Evolutionary conservation across 495 filamentous ascomycete species (phyloP).

Genomic region (Penicillium coprophilum): DNA sequence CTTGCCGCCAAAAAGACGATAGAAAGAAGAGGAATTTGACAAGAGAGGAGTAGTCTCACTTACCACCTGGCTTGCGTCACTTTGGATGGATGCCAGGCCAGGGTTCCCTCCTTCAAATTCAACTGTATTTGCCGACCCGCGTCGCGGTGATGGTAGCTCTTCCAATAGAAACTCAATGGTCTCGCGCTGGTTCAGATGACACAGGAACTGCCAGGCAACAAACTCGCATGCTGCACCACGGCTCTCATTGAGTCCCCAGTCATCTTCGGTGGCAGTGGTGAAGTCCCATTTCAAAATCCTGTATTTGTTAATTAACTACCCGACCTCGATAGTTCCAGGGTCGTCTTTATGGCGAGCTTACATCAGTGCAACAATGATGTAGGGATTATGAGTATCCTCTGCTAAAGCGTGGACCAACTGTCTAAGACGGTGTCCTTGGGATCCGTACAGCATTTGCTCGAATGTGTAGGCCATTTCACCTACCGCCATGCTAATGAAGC

Average conservation of each 20-base stretch:
- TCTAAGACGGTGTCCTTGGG: conserved; percentile 62
- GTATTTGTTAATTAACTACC: not conserved
- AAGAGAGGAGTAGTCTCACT: conserved; percentile 37
- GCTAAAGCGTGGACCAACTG: conserved; percentile 65
- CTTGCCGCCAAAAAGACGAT: conserved; percentile 22
- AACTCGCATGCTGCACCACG: conserved; percentile 86
- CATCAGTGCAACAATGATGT: conserved; percentile 77
- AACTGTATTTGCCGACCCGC: conserved; percentile 17
- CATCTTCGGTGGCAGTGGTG: conserved; percentile 56
- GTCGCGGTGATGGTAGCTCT: conserved; percentile 57
- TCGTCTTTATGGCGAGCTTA: conserved; percentile 37
- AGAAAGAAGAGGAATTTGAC: conserved; percentile 24
- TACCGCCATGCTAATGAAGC: conserved; percentile 57
- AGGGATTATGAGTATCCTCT: conserved; percentile 65
- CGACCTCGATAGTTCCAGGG: not conserved
- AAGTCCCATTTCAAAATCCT: conserved; percentile 85
- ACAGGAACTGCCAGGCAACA: conserved; percentile 86
- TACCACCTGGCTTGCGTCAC: conserved; percentile 6
- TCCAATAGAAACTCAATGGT: conserved; percentile 81
- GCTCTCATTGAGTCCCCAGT: conserved; percentile 70
- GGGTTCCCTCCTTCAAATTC: conserved; percentile 31
- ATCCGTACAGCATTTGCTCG: conserved; percentile 71
- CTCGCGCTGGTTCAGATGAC: conserved; percentile 74
- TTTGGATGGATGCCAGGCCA: conserved; percentile 12
- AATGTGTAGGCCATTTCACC: conserved; percentile 67